These are phyloP conservation scores for Ophiostoma pallidulum DNA, from an alignment of 2,329 filamentous ascomycete genomes.

Conservation along the genomic window DNA sequence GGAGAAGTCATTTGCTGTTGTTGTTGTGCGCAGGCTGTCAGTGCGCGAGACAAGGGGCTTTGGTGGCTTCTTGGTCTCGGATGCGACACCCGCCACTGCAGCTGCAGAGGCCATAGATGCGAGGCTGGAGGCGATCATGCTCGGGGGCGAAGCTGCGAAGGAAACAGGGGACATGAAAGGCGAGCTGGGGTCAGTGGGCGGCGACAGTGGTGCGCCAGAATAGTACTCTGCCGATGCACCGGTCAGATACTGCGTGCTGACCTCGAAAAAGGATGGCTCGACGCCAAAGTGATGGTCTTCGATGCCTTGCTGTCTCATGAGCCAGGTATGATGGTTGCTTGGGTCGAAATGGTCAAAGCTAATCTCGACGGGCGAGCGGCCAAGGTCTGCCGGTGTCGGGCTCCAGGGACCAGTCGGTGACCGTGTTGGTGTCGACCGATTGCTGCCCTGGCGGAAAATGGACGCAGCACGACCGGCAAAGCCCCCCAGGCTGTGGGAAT, in stretches of 20 bases:
- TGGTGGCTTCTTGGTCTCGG: neutral
- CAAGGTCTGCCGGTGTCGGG: neutral
- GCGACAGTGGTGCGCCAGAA: slow-evolving; percentile 20
- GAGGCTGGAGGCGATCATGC: slow-evolving; percentile 9
- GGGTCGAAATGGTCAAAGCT: slow-evolving; percentile 1
- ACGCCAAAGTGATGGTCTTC: slow-evolving; percentile 4
- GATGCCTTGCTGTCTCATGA: slow-evolving; percentile 12
- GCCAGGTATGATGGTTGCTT: slow-evolving; percentile 15
- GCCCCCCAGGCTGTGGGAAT: slow-evolving; percentile 8
- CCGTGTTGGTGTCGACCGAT: slow-evolving; percentile 14
- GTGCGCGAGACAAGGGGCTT: slow-evolving; percentile 9
- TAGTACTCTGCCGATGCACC: slow-evolving; percentile 22
- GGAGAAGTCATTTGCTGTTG: slow-evolving; percentile 11
- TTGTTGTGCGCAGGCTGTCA: slow-evolving; percentile 8
- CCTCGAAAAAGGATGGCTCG: slow-evolving; percentile 10
- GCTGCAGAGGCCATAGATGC: slow-evolving; percentile 9
- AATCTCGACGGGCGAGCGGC: slow-evolving; percentile 10
- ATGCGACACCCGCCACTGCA: slow-evolving; percentile 5
- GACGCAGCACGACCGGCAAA: slow-evolving; percentile 10
- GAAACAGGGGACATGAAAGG: slow-evolving; percentile 8
- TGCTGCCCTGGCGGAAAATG: slow-evolving; percentile 17
- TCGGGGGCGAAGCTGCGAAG: slow-evolving; percentile 1
- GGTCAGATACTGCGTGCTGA: slow-evolving; percentile 16
- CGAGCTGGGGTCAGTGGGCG: slow-evolving; percentile 15
- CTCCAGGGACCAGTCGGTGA: slow-evolving; percentile 3